Conservation (phyloP, 352 stramenopile genomes). For the Saprolegnia diclina region DNA sequence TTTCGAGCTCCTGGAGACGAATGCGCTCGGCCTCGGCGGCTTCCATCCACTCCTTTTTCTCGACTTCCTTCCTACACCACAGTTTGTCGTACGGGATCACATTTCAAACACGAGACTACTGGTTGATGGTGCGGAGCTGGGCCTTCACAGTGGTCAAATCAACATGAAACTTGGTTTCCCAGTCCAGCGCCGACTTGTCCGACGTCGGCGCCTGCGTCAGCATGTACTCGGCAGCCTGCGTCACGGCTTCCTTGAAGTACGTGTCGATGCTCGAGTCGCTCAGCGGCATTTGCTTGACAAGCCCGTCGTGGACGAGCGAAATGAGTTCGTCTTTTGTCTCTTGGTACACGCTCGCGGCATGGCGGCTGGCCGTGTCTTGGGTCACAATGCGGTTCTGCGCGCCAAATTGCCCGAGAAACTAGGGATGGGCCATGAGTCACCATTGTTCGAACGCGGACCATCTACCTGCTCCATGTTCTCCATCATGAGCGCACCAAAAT, state of each 20-base stretch:
- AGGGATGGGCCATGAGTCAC: slow-evolving; percentile 9
- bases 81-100: slow-evolving; percentile 1
- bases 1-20: slow-evolving; percentile 5
- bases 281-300: slow-evolving; percentile 55
- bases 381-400: slow-evolving; percentile 57
- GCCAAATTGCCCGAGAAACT: slow-evolving; percentile 68
- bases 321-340: slow-evolving; percentile 48
- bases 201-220: slow-evolving; percentile 38
- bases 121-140: slow-evolving; percentile 18
- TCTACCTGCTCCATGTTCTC: slow-evolving; percentile 50
- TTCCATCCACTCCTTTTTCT: slow-evolving; percentile 16
- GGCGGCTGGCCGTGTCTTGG: slow-evolving; percentile 47
- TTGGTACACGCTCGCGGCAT: slow-evolving; percentile 61
- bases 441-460: background rate
- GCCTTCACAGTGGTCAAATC: slow-evolving; percentile 34
- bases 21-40: slow-evolving; percentile 18
- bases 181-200: slow-evolving; percentile 40
- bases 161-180: slow-evolving; percentile 50
- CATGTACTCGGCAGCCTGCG: slow-evolving; percentile 56
- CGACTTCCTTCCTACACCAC: slow-evolving; percentile 19
- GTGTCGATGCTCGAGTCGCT: slow-evolving; percentile 59
- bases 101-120: background rate
- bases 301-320: slow-evolving; percentile 45
- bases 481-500: slow-evolving; percentile 35
- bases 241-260: slow-evolving; percentile 49